Evolutionary conservation across 139 green algal genomes (phyloP).

Genomic region (Gonium pectorale): DNA sequence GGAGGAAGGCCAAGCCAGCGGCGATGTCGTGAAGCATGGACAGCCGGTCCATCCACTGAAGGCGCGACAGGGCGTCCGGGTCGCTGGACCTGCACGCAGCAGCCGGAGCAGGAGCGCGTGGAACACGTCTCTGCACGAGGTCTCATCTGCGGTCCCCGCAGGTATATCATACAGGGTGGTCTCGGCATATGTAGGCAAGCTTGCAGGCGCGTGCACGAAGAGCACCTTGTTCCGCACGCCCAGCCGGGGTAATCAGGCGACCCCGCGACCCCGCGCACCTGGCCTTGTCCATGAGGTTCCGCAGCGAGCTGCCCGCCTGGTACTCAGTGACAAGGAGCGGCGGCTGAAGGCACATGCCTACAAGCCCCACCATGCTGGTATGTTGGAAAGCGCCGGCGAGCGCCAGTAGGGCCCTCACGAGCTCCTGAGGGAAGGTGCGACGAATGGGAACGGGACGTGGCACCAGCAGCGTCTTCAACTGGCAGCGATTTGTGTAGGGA

Average conservation of each 20-base stretch:
- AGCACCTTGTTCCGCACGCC: too few relatives aligned
- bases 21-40: constrained; percentile 60
- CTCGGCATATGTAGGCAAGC: too few relatives aligned
- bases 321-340: constrained; percentile 69
- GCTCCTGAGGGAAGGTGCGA: background rate
- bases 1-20: constrained; percentile 81
- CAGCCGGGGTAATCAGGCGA: too few relatives aligned
- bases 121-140: too few relatives aligned
- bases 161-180: too few relatives aligned
- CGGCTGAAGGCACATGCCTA: constrained; percentile 61
- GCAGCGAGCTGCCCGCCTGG: constrained; percentile 60
- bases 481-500: too few relatives aligned
- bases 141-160: too few relatives aligned
- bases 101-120: too few relatives aligned
- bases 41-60: constrained; percentile 36
- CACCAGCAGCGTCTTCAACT: too few relatives aligned
- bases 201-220: too few relatives aligned
- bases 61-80: background rate
- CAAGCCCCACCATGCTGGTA: background rate
- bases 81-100: too few relatives aligned
- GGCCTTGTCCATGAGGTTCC: constrained; percentile 5
- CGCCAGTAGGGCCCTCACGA: background rate
- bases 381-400: background rate
- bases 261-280: background rate
- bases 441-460: too few relatives aligned